Evolutionary conservation across 2,329 filamentous ascomycete genomes (phyloP), one percentile per base, ranked within the genome.

Genomic region (Aspergillus cejpii): DNA sequence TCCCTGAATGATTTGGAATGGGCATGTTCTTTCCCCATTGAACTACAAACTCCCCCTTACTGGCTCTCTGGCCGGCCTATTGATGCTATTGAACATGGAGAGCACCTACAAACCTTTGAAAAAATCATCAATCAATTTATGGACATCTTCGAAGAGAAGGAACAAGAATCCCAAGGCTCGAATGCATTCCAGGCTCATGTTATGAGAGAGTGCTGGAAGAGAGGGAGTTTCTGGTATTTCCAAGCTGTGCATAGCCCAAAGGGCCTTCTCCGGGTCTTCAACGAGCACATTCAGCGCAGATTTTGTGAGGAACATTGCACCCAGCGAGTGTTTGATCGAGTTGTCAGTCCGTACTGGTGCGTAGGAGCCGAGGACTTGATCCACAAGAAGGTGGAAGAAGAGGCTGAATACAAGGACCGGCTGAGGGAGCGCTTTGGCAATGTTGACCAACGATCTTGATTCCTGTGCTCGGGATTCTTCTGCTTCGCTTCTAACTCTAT

Each of bases 21-120:
- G 54, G 54, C 58, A 37, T 64, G 57, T 47, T 58, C 58, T 2
- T 52, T 57, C 2, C 64, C 64, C 6, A 36, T 62, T 5, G 54
- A 62, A 44, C 52, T 61, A 41, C 41, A 57, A 11, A 43, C 47
- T 19, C 53, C 58, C 5, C 64, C 59, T 2, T 51, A 52, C 39
- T 66, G 62, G 62, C 47, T 66, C 3, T 44, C 54, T 19, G 47
- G 48, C 34, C 42, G 43, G 26, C 24, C 43, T 8, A 48, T 55
- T 5, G 54, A 57, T 50, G 28, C 34, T 19, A 45, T 51, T 23
- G 48, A 48, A n/a, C 36, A 47, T 37, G 38, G 45, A n/a, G 44
- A 51, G 34, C 38, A 49, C 70, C 70, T 1, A 69, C 66, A 1
- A 69, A 74, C 49, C 61, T 66, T 42, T 17, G 43, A 45, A 6